phyloP scores from a whole-genome alignment of 2,329 filamentous ascomycete species.

The Trichoderma simmonsii region DNA sequence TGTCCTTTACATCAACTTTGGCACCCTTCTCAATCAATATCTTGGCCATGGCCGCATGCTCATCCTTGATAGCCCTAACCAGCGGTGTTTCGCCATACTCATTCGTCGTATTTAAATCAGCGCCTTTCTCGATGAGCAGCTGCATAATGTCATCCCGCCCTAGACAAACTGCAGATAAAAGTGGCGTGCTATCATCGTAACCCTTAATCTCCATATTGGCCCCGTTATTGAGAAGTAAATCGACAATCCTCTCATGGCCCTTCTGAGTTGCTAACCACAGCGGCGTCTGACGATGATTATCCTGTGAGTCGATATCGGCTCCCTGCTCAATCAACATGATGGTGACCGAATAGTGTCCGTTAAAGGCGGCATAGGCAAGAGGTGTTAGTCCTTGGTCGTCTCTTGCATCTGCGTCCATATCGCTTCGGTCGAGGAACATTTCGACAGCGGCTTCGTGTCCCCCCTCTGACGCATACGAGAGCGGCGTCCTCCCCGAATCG shows the following conservation, averaged over 20 bases:
- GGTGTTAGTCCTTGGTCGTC: not conserved
- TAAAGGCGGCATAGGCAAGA: not conserved
- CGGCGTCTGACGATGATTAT: not conserved
- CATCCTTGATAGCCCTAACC: not conserved
- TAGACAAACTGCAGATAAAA: not conserved
- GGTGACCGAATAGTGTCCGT: not conserved
- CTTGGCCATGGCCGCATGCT: not conserved
- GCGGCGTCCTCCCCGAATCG: not conserved
- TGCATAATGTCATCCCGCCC: not conserved
- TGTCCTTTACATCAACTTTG: not conserved
- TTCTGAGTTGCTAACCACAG: not conserved
- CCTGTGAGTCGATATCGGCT: not conserved
- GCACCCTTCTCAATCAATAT: not conserved
- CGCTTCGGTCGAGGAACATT: not conserved
- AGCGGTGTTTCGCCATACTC: not conserved
- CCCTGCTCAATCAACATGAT: not conserved
- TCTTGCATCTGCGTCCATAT: not conserved
- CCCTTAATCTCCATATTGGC: not conserved
- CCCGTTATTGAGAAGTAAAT: not conserved
- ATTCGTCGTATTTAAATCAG: not conserved
- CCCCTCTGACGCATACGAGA: not conserved
- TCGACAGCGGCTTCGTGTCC: not conserved
- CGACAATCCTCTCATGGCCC: not conserved
- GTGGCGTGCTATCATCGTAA: not conserved
- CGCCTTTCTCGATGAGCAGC: not conserved